These are phyloP conservation scores for Fagopyrum tataricum DNA, from an alignment of 148 eudicot genomes.

Conservation along the genomic window DNA sequence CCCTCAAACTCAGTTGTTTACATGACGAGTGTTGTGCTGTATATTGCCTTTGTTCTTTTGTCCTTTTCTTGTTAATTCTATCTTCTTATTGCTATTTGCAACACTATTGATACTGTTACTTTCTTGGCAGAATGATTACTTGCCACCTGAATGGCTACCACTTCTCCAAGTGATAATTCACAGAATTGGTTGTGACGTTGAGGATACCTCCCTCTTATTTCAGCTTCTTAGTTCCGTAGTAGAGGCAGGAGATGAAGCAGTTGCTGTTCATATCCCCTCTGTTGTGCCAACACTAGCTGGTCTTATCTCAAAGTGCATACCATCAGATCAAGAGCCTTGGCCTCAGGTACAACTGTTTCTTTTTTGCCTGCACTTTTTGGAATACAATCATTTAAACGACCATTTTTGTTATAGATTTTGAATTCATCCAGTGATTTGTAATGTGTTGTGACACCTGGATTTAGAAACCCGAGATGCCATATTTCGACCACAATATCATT, in stretches of 20 bases:
- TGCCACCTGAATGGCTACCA: slow-evolving; percentile 70
- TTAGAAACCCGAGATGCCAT: no score
- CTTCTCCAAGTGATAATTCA: slow-evolving; percentile 60
- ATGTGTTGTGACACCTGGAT: no score
- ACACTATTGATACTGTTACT: background rate
- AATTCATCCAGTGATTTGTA: slow-evolving; percentile 3
- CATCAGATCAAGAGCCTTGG: slow-evolving; percentile 53
- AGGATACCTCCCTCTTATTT: slow-evolving; percentile 51
- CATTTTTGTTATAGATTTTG: background rate
- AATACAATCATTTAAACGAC: background rate
- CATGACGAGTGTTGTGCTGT: background rate
- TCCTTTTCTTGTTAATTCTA: background rate
- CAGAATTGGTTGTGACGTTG: slow-evolving; percentile 45
- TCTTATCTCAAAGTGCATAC: slow-evolving; percentile 42
- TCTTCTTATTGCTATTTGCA: background rate
- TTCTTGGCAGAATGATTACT: slow-evolving; percentile 52
- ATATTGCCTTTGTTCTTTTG: slow-evolving; percentile 10
- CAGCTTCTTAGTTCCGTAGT: slow-evolving; percentile 69
- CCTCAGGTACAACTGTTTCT: slow-evolving; percentile 39
- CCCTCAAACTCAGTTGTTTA: slow-evolving; percentile 2
- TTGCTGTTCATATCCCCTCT: slow-evolving; percentile 49
- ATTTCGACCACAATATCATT: no score
- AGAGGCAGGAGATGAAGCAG: slow-evolving; percentile 56
- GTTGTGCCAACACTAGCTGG: slow-evolving; percentile 37
- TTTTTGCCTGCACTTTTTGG: background rate